phyloP scores from a whole-genome alignment of 805 yeast species.

The Lachancea waltii region DNA sequence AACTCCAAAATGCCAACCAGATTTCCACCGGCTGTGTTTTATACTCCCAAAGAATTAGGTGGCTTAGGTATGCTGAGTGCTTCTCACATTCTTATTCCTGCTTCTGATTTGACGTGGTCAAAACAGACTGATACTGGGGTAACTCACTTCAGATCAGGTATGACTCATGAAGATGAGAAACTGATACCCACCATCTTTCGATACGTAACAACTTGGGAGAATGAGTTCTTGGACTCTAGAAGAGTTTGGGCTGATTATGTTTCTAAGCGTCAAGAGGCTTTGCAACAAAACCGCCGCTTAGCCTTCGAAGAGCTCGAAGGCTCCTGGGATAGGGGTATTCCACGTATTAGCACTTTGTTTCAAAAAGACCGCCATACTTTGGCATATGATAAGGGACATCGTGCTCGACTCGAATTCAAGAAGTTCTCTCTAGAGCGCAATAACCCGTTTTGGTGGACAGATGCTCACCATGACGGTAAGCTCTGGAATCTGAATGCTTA shows the following conservation, averaged over 20 bases:
- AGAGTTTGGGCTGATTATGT: conserved; percentile 98
- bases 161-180: conserved; percentile 74
- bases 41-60: conserved; percentile 95
- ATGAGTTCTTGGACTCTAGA: conserved; percentile 89
- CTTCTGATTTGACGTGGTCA: conserved; percentile 87
- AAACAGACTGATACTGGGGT: conserved; percentile 91
- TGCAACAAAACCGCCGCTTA: conserved; percentile 74
- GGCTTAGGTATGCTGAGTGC: conserved; percentile 98
- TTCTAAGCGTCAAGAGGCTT: conserved; percentile 78
- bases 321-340: conserved; percentile 95
- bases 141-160: conserved; percentile 89
- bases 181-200: conserved; percentile 90
- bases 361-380: conserved; percentile 92
- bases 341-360: conserved; percentile 89
- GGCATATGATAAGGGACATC: conserved; percentile 91
- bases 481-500: conserved; percentile 91
- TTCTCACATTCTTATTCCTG: conserved; percentile 89
- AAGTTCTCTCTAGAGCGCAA: conserved; percentile 63
- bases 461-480: conserved; percentile 88
- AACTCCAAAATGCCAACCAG: conserved; percentile 98
- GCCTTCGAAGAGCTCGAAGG: conserved; percentile 92
- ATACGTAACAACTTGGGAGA: conserved; percentile 93
- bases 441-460: conserved; percentile 97
- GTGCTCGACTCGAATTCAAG: conserved; percentile 73
- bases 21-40: conserved; percentile 97